Percentiles rank a stretch among this genome's conserved stretches.
These are phyloP conservation scores for Ascocoryne sarcoides DNA, from an alignment of 2,329 filamentous ascomycete genomes.

Conservation along the genomic window DNA sequence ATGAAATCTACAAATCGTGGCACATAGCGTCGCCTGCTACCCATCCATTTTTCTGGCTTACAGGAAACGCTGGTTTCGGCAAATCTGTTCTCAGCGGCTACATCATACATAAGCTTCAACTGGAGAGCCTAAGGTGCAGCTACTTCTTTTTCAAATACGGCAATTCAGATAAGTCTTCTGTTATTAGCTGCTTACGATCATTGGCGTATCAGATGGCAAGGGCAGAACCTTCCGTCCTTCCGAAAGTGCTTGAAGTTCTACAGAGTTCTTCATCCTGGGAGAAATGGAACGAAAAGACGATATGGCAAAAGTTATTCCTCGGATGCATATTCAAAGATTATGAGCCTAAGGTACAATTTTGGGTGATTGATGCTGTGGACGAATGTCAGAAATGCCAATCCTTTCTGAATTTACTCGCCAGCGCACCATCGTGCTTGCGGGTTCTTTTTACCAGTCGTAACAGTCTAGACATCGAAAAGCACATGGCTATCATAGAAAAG, in stretches of 20 bases:
- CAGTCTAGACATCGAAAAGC: background rate
- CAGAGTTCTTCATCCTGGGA: conserved; percentile 19
- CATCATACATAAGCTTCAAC: conserved; percentile 14
- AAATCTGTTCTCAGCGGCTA: conserved; percentile 18
- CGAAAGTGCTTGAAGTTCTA: conserved; percentile 18
- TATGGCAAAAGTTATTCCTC: conserved; percentile 30
- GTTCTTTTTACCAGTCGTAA: conserved; percentile 3
- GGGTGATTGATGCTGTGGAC: conserved; percentile 31
- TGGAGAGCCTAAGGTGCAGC: conserved; percentile 6
- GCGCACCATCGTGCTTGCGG: background rate
- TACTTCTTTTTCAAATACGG: conserved; percentile 24
- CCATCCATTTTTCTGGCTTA: conserved; percentile 21
- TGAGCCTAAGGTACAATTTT: conserved; percentile 22
- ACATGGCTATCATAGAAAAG: background rate
- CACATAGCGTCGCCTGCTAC: conserved; percentile 18
- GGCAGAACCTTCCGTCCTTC: conserved; percentile 16
- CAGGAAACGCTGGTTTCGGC: conserved; percentile 22
- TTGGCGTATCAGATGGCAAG: conserved; percentile 30
- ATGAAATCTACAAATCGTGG: conserved; percentile 25
- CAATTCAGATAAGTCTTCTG: conserved; percentile 12
- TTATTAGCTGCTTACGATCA: conserved; percentile 17
- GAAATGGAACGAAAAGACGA: conserved; percentile 21
- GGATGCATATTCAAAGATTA: conserved; percentile 25
- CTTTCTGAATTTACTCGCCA: conserved; percentile 21
- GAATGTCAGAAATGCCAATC: conserved; percentile 24